A percentile compares a stretch with the other conserved stretches of the same genome.
These are phyloP conservation scores for Oryza meyeriana DNA, from an alignment of 176 grass and related monocot genomes.

Conservation along the genomic window DNA sequence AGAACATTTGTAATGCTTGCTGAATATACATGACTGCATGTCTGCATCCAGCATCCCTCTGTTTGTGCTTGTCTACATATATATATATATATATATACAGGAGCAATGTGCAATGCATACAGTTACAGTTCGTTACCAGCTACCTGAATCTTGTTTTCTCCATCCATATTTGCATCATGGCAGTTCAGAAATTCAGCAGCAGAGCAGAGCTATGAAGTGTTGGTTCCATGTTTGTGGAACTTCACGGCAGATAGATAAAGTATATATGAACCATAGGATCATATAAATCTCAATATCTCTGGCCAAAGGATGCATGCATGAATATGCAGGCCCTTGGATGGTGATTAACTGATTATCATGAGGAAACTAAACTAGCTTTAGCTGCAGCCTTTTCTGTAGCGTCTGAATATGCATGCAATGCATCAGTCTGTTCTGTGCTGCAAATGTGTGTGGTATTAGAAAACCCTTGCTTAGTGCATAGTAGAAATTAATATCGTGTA, in stretches of 20 bases:
- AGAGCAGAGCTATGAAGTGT: background rate
- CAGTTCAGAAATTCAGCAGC: background rate
- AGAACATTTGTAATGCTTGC: background rate
- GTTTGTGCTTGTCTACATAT: background rate
- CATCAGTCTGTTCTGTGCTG: background rate
- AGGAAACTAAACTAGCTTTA: background rate
- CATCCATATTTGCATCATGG: background rate
- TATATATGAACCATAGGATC: background rate
- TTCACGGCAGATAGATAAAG: background rate
- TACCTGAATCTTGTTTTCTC: background rate
- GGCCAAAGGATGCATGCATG: too few species aligned
- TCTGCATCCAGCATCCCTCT: background rate
- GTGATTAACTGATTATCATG: too few species aligned
- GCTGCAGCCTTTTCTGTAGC: background rate
- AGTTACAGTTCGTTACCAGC: too few species aligned
- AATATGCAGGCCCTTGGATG: too few species aligned
- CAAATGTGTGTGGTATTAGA: background rate
- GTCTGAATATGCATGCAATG: background rate
- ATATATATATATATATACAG: background rate
- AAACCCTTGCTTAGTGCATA: background rate
- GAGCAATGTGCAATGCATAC: background rate
- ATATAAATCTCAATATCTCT: too few species aligned
- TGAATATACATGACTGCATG: background rate
- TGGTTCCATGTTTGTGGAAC: background rate
- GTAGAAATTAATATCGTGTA: background rate